Evolutionary conservation across 805 yeast genomes (phyloP), one percentile per base, ranked within the genome.

Genomic region (Barnettozyma salicaria): DNA sequence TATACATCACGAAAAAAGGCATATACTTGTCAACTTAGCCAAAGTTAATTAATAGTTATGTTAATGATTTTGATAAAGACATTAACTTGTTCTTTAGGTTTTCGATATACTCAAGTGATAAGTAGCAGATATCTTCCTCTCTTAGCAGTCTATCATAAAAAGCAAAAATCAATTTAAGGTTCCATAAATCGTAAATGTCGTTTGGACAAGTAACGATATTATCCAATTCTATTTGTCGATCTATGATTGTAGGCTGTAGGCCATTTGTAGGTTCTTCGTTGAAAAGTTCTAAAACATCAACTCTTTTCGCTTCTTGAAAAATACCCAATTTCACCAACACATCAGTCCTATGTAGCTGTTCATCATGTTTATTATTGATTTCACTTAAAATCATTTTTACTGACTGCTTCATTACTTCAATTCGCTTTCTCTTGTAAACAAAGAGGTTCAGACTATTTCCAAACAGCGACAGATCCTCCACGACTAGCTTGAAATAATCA

Each of bases 161-260:
- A 12, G 78, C 72, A 59, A 82, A 78, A 7, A 82, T 56, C 34
- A 82, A 53, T 41, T 72, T 71, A 40, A 81, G 56, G 47, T 77
- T 79, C 79, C 84, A 75, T 36, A 81, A 56, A 37, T 80, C 84
- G 32, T 78, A 80, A 4, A 65, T 45, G 1, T 57, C 52, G 10
- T 42, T 36, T 0, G 81, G 80, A 1, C 48, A 45, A 4, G 41
- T 40, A 1, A 75, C 74, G 48, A 72, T 56, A 3, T 52, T 52
- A 19, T 57, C 57, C 19, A 80, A 55, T 44, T 79, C 80, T 17
- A 75, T 51, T 49, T 77, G 74, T 44, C 68, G 64, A 52, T 81
- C 86, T 20, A 76, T 53, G 4, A 76, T 63, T 4, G 72, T 68
- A 19, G 74, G 59, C 16, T 63, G 66, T 23, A 54, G 32, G 48